phyloP scores from a whole-genome alignment of 306 rosid species.

The Rosa chinensis region DNA sequence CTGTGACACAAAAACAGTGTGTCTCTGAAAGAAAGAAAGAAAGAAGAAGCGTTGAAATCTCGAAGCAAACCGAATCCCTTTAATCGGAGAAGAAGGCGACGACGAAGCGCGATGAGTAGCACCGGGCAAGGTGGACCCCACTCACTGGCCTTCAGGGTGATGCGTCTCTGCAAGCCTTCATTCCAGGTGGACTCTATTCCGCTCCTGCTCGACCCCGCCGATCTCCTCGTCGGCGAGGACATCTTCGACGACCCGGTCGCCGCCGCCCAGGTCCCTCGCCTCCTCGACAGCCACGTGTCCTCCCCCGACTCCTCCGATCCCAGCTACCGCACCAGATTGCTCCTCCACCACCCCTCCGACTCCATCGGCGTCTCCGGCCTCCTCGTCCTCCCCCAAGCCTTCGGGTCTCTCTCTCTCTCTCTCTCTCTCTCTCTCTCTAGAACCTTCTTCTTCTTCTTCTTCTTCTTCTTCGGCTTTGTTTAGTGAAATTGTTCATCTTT shows the following conservation, averaged over 20 bases:
- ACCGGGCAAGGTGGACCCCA: slow-evolving; percentile 53
- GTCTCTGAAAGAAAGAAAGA: not conserved
- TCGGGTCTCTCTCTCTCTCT: slow-evolving; percentile 46
- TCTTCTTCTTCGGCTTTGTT: not conserved
- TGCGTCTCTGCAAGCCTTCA: slow-evolving; percentile 87
- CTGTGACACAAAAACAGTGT: not conserved
- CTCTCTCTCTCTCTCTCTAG: not conserved
- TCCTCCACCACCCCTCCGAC: slow-evolving; percentile 69
- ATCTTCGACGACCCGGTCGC: slow-evolving; percentile 70
- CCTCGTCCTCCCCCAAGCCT: slow-evolving; percentile 97
- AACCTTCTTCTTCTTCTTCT: not conserved
- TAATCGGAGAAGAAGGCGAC: slow-evolving; percentile 24
- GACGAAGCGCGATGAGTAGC: slow-evolving; percentile 37
- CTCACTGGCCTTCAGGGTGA: slow-evolving; percentile 83
- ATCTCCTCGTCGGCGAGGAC: slow-evolving; percentile 88
- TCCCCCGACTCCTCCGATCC: slow-evolving; percentile 55
- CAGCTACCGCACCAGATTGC: slow-evolving; percentile 64
- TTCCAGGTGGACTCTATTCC: slow-evolving; percentile 78
- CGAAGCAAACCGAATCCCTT: not conserved
- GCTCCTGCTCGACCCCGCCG: slow-evolving; percentile 74
- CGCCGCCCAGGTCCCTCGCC: slow-evolving; percentile 41
- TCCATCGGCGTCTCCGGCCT: slow-evolving; percentile 92
- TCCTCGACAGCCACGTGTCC: slow-evolving; percentile 24
- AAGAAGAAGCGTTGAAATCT: not conserved
- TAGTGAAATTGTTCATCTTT: not conserved